Conservation (phyloP, 169 alveolate genomes). For the Plasmodium yoelii region DNA sequence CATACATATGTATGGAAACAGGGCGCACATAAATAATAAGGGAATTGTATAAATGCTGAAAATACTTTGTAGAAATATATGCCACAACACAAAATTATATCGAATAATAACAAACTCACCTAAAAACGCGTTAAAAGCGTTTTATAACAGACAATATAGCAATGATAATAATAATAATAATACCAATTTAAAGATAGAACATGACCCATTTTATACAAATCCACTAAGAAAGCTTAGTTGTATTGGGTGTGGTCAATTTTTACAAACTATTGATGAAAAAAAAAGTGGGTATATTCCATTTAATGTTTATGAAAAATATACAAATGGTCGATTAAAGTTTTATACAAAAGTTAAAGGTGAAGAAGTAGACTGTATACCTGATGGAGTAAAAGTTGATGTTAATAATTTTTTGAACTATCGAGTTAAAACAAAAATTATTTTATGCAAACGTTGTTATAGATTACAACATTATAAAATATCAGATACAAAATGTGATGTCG, state of each 20-base stretch:
- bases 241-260: constrained; percentile 85
- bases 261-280: constrained; percentile 80
- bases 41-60: too few relatives aligned
- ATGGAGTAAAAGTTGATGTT: constrained; percentile 83
- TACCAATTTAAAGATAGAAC: constrained; percentile 26
- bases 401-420: constrained; percentile 78
- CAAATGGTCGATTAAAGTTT: constrained; percentile 77
- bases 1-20: too few relatives aligned
- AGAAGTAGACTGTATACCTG: constrained; percentile 83
- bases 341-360: constrained; percentile 83
- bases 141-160: neutral
- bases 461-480: constrained; percentile 79
- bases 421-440: constrained; percentile 79
- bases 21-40: too few relatives aligned
- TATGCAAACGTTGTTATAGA: constrained; percentile 83
- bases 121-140: too few relatives aligned
- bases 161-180: constrained; percentile 2
- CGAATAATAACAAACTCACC: too few relatives aligned
- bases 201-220: constrained; percentile 65
- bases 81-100: neutral
- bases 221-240: constrained; percentile 67
- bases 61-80: too few relatives aligned
- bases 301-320: constrained; percentile 74
- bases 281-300: constrained; percentile 83
- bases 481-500: constrained; percentile 60